These are phyloP conservation scores for Aegle marmelos DNA, from an alignment of 345 rosid species.

Conservation along the genomic window DNA sequence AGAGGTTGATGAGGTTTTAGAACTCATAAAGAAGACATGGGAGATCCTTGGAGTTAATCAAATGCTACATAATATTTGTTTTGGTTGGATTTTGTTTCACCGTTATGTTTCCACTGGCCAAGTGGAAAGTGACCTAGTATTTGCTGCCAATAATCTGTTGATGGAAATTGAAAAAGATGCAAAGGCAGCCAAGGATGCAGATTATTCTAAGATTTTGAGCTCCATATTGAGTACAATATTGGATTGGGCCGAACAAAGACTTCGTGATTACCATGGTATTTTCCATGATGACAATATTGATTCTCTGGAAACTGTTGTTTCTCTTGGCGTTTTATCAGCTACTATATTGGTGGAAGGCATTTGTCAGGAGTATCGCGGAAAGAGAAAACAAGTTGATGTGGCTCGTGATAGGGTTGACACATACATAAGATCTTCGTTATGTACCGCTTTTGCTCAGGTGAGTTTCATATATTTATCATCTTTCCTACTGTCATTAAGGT, in stretches of 20 bases:
- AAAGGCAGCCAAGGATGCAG: conserved; percentile 52
- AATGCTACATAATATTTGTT: conserved; percentile 75
- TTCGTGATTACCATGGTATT: conserved; percentile 75
- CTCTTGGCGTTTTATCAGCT: conserved; percentile 63
- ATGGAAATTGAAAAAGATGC: conserved; percentile 71
- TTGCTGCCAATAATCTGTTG: conserved; percentile 70
- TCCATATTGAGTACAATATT: conserved; percentile 57
- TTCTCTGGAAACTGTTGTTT: conserved; percentile 66
- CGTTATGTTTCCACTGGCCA: conserved; percentile 75
- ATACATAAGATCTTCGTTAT: conserved; percentile 75
- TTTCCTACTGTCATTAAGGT: conserved; percentile 4
- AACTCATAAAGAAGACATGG: conserved; percentile 93
- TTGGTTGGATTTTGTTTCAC: conserved; percentile 82
- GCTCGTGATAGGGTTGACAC: conserved; percentile 65
- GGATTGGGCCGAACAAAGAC: conserved; percentile 86
- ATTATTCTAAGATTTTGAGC: conserved; percentile 48
- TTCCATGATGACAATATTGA: conserved; percentile 67
- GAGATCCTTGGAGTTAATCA: conserved; percentile 72
- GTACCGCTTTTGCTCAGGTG: conserved; percentile 79
- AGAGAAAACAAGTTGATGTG: conserved; percentile 51
- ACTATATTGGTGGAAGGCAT: conserved; percentile 62
- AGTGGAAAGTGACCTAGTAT: conserved; percentile 71
- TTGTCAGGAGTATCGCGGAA: conserved; percentile 61
- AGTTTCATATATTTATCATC: conserved; percentile 24
- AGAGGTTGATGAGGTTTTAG: conserved; percentile 87